Evolutionary conservation across 768 basidiomycete species (phyloP).

Genomic region (Tylopilus vinaceipallidus): DNA sequence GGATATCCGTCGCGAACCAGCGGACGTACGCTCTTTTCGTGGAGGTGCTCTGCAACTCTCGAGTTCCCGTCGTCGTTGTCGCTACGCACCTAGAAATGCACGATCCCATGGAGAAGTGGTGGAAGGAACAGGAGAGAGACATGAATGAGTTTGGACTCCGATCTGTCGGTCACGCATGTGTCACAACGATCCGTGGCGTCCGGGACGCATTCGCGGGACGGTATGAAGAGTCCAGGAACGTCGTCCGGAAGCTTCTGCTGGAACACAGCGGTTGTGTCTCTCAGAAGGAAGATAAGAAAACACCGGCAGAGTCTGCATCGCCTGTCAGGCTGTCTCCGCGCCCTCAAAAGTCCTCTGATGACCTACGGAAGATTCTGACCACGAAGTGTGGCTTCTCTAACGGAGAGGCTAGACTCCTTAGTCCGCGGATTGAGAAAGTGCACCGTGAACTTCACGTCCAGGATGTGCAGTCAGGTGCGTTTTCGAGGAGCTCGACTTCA

Average conservation of each 20-base stretch:
- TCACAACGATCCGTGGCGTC: slow-evolving; percentile 35
- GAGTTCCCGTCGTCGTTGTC: slow-evolving; percentile 30
- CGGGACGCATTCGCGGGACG: slow-evolving; percentile 23
- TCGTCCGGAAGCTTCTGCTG: slow-evolving; percentile 21
- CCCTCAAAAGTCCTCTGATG: slow-evolving; percentile 8
- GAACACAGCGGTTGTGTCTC: slow-evolving; percentile 10
- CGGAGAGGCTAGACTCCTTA: slow-evolving; percentile 19
- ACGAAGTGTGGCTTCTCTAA: slow-evolving; percentile 23
- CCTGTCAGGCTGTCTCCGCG: slow-evolving; percentile 22
- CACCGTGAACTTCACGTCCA: too few relatives aligned
- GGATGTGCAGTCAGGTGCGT: too few relatives aligned
- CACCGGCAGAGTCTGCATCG: slow-evolving; percentile 28
- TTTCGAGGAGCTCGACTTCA: too few relatives aligned
- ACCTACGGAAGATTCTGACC: slow-evolving; percentile 22
- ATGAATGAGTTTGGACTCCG: slow-evolving; percentile 35
- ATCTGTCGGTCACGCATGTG: slow-evolving; percentile 38
- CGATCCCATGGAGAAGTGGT: slow-evolving; percentile 39
- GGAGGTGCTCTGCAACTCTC: slow-evolving; percentile 37
- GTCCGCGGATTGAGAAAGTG: slow-evolving; percentile 18
- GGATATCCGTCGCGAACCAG: slow-evolving; percentile 24
- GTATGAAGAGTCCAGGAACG: slow-evolving; percentile 33
- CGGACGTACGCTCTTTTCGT: slow-evolving; percentile 35
- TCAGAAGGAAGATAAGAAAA: slow-evolving; percentile 27
- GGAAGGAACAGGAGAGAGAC: slow-evolving; percentile 33
- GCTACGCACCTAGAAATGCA: slow-evolving; percentile 37